Conservation (phyloP, 2,329 filamentous ascomycete species). For the Botrytis sinoallii region DNA sequence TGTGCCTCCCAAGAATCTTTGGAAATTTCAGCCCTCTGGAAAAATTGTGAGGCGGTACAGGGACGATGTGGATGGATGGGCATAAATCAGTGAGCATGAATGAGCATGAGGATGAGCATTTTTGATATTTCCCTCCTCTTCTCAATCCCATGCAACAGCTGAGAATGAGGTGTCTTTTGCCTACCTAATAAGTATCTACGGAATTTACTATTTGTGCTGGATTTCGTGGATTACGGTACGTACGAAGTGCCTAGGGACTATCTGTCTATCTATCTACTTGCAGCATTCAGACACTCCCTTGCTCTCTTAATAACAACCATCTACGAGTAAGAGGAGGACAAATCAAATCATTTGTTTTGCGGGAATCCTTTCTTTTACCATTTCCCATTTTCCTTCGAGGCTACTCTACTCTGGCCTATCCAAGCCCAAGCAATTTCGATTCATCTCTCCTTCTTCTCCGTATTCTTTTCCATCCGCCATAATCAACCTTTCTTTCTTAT, state of each 20-base stretch:
- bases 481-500: neutral
- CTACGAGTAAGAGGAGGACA: neutral
- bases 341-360: neutral
- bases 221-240: neutral
- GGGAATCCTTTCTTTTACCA: neutral
- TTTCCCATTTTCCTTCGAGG: neutral
- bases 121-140: neutral
- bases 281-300: neutral
- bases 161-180: too few species aligned
- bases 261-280: neutral
- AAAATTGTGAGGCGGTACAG: neutral
- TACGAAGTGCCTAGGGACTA: neutral
- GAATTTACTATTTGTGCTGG: neutral
- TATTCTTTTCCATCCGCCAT: neutral
- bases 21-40: neutral
- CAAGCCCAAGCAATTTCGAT: conserved; percentile 5
- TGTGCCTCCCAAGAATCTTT: neutral
- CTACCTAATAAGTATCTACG: neutral
- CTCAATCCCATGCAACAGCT: neutral
- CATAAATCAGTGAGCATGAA: neutral
- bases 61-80: neutral
- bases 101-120: neutral
- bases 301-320: neutral
- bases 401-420: neutral
- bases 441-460: neutral